Conservation (phyloP, 768 basidiomycete genomes). For the Psilocybe sp. region DNA sequence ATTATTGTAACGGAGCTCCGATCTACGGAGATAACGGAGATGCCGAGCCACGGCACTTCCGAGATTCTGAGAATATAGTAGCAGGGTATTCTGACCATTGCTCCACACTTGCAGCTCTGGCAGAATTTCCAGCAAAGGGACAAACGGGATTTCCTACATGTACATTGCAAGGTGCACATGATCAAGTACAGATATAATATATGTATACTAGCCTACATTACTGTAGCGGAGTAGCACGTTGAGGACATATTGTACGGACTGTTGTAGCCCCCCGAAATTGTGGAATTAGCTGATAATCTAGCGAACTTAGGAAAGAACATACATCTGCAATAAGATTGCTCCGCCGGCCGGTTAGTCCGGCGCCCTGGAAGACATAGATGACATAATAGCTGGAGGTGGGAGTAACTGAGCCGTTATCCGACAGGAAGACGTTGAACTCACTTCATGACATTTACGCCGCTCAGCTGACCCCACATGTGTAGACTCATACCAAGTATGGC, state of each 20-base stretch:
- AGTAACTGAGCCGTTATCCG: neutral
- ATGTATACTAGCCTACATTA: no score
- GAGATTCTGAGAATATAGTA: no score
- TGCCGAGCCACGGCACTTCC: no score
- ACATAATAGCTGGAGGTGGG: conserved; percentile 47
- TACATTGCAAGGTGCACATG: no score
- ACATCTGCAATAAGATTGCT: conserved; percentile 71
- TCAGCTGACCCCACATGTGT: conserved; percentile 82
- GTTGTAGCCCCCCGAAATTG: conserved; percentile 18
- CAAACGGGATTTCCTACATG: no score
- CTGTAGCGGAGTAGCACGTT: conserved; percentile 45
- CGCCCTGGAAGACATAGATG: conserved; percentile 73
- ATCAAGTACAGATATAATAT: no score
- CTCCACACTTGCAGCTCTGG: no score
- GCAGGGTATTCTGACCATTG: no score
- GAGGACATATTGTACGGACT: conserved; percentile 68
- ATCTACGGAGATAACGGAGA: no score
- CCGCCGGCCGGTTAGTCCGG: conserved; percentile 71
- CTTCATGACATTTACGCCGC: conserved; percentile 85
- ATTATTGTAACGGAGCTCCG: no score
- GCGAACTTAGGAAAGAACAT: conserved; percentile 6
- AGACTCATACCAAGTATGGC: conserved; percentile 65
- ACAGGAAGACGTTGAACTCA: conserved; percentile 18
- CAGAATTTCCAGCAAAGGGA: no score
- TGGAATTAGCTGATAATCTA: neutral